Conservation (phyloP, 2,329 filamentous ascomycete genomes). For the Neophaeococcomyces mojaviensis region DNA sequence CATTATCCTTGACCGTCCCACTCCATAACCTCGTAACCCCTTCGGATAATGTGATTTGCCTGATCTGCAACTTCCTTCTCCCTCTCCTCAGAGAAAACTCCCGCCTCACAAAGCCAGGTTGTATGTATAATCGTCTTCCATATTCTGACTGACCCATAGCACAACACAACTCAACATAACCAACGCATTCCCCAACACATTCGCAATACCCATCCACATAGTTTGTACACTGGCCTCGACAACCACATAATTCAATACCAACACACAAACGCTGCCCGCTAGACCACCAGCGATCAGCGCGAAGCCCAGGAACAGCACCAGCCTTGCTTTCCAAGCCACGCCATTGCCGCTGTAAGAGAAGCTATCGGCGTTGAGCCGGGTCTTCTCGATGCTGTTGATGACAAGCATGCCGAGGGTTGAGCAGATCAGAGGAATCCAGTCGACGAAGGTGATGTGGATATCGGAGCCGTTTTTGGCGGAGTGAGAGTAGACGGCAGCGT, state of each 20-base stretch:
- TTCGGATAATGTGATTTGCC: too few relatives aligned
- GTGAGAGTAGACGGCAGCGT: constrained; percentile 57
- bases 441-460: constrained; percentile 61
- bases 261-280: constrained; percentile 58
- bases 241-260: constrained; percentile 62
- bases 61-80: not conserved
- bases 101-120: constrained; percentile 51
- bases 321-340: constrained; percentile 62
- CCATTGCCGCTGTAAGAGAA: constrained; percentile 59
- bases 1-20: too few relatives aligned
- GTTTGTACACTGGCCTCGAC: constrained; percentile 53
- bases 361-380: constrained; percentile 54
- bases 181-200: constrained; percentile 56
- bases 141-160: constrained; percentile 64
- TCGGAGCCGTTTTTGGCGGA: constrained; percentile 53
- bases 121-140: constrained; percentile 67
- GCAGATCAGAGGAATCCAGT: constrained; percentile 67
- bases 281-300: constrained; percentile 61
- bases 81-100: not conserved
- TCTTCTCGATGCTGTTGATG: constrained; percentile 66
- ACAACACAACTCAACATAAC: constrained; percentile 61
- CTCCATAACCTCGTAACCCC: too few relatives aligned
- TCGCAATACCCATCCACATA: constrained; percentile 60
- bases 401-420: constrained; percentile 63
- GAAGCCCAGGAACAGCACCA: constrained; percentile 63